phyloP scores from a whole-genome alignment of 306 rosid genomes.

The Prunus davidiana region DNA sequence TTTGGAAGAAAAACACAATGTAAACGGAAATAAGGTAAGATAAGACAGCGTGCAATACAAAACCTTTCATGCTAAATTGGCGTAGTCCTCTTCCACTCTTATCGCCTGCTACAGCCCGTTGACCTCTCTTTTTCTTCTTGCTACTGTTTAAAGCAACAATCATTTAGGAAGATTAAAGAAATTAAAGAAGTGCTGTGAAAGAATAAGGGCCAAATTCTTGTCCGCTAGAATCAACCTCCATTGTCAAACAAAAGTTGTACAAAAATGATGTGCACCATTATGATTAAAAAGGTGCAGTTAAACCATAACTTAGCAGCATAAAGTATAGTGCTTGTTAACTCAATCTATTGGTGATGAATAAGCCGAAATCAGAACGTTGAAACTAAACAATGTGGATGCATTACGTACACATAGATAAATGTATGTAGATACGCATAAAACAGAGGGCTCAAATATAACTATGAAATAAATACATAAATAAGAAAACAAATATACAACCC shows the following conservation, averaged over 20 bases:
- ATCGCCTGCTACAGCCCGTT: constrained; percentile 89
- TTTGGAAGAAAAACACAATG: not conserved
- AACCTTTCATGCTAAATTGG: constrained; percentile 99
- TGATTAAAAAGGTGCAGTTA: not conserved
- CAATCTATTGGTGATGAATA: not conserved
- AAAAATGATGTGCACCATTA: not conserved
- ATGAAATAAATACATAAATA: not conserved
- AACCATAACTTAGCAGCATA: not conserved
- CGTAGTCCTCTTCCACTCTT: constrained; percentile 99
- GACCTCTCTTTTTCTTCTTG: constrained; percentile 97
- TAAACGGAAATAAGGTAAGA: not conserved
- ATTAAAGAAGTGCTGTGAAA: not conserved
- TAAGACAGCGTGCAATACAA: constrained; percentile 14
- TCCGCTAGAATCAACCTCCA: not conserved
- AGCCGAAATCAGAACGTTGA: not conserved
- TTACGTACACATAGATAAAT: not conserved
- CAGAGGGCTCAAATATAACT: not conserved
- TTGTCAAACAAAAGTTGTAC: not conserved
- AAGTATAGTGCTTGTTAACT: not conserved
- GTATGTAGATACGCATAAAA: not conserved
- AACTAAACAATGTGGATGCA: not conserved
- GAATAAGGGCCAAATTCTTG: not conserved
- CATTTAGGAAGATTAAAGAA: constrained; percentile 15
- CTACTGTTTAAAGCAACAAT: constrained; percentile 33
- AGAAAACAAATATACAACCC: not conserved